These are phyloP conservation scores for Aulographum hederae DNA, from an alignment of 2,329 filamentous ascomycete genomes.

Conservation along the genomic window DNA sequence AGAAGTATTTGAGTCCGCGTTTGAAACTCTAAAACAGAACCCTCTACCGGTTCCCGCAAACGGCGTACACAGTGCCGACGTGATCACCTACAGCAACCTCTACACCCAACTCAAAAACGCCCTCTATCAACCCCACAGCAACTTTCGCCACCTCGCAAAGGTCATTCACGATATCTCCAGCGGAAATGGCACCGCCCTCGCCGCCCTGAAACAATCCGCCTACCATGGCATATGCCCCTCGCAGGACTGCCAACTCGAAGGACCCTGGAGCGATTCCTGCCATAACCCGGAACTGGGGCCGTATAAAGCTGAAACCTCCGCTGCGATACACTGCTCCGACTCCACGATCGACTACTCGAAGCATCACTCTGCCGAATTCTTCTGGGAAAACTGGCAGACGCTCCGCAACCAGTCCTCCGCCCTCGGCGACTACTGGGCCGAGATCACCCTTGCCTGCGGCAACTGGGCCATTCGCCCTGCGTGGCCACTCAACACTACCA, in stretches of 20 bases:
- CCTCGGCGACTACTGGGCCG: constrained; percentile 20
- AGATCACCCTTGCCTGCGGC: constrained; percentile 18
- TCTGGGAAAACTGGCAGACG: constrained; percentile 13
- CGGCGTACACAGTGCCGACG: constrained; percentile 13
- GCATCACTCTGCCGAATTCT: constrained; percentile 12
- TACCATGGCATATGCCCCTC: constrained; percentile 1
- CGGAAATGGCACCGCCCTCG: constrained; percentile 4
- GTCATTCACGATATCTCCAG: constrained; percentile 1
- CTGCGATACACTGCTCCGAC: constrained; percentile 16
- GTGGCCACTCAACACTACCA: constrained; percentile 12
- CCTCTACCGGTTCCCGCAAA: constrained; percentile 17
- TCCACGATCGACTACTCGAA: constrained; percentile 6
- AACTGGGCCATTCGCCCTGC: constrained; percentile 18
- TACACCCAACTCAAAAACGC: constrained; percentile 2
- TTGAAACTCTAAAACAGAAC: constrained; percentile 19
- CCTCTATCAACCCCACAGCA: constrained; percentile 3
- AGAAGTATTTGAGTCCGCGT: constrained; percentile 13
- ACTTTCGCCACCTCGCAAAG: constrained; percentile 1
- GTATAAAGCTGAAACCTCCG: constrained; percentile 7
- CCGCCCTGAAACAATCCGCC: constrained; percentile 3
- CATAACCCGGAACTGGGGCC: not conserved
- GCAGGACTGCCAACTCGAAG: constrained; percentile 1
- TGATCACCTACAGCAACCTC: constrained; percentile 23
- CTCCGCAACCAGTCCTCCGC: constrained; percentile 16
- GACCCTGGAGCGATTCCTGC: constrained; percentile 3